Conservation (phyloP, 2,329 filamentous ascomycete species). For the Neonectria sp. region DNA sequence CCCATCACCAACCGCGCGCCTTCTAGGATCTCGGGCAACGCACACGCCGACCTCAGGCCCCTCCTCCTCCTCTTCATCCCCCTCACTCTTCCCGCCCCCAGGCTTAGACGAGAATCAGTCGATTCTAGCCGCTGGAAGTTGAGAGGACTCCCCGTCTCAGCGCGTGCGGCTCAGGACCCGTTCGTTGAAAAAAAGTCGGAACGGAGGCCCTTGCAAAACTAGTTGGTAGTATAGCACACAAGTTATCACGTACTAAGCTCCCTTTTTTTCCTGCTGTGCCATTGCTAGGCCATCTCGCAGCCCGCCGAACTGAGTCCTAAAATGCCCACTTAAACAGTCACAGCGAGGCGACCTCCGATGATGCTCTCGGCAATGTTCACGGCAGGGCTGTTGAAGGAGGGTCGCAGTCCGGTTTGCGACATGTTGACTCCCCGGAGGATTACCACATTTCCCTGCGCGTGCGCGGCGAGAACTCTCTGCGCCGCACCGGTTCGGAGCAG, state of each 20-base stretch:
- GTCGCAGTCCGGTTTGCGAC: slow-evolving; percentile 19
- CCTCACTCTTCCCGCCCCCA: slow-evolving; percentile 6
- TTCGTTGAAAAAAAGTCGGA: slow-evolving; percentile 27
- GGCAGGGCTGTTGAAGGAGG: slow-evolving; percentile 25
- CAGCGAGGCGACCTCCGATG: slow-evolving; percentile 28
- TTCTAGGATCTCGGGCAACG: slow-evolving; percentile 18
- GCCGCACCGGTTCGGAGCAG: slow-evolving; percentile 19
- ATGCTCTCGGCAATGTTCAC: slow-evolving; percentile 5
- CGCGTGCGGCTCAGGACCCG: slow-evolving; percentile 12
- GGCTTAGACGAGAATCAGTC: slow-evolving; percentile 33
- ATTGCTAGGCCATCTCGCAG: slow-evolving; percentile 19
- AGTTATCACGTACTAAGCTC: slow-evolving; percentile 23
- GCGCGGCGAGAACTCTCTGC: slow-evolving; percentile 39
- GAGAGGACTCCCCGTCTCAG: slow-evolving; percentile 5
- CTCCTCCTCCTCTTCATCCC: slow-evolving; percentile 11
- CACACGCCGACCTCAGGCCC: slow-evolving; percentile 31
- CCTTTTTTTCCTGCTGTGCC: slow-evolving; percentile 27
- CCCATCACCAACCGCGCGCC: slow-evolving; percentile 26
- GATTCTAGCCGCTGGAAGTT: slow-evolving; percentile 24
- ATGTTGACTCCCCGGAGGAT: slow-evolving; percentile 14
- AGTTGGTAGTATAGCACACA: slow-evolving; percentile 29
- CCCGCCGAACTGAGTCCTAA: slow-evolving; percentile 26
- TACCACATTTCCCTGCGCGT: slow-evolving; percentile 13
- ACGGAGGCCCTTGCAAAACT: slow-evolving; percentile 26
- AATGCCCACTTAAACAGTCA: slow-evolving; percentile 20